Conservation (phyloP, 441 rosid genomes). For the Sinapis alba region DNA sequence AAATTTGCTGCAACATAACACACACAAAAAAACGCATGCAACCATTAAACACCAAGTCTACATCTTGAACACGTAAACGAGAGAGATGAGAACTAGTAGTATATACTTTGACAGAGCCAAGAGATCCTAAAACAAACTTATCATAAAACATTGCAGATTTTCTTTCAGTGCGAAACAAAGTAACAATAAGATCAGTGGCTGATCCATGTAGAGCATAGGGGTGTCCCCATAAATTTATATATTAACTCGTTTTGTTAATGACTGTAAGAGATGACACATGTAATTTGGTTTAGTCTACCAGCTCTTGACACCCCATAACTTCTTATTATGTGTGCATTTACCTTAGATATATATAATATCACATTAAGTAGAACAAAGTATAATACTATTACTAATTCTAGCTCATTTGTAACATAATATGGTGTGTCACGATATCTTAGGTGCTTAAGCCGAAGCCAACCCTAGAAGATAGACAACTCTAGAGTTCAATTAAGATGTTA, state of each 20-base stretch:
- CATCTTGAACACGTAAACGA: neutral
- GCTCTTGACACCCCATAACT: no score
- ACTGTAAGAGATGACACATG: no score
- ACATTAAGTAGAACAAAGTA: neutral
- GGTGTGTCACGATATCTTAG: neutral
- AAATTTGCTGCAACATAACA: conserved; percentile 55
- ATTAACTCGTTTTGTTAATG: no score
- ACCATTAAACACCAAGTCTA: neutral
- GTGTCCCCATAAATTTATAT: no score
- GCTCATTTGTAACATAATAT: neutral
- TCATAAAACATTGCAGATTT: no score
- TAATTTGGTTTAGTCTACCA: no score
- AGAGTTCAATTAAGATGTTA: neutral
- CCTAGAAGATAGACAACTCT: neutral
- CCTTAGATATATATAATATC: neutral
- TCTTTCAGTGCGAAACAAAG: neutral
- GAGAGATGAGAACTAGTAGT: no score
- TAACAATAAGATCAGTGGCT: neutral
- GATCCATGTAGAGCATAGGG: no score
- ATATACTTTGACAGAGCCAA: conserved; percentile 63
- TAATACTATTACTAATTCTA: neutral
- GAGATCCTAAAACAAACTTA: no score
- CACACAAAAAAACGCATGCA: no score
- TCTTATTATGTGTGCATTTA: no score
- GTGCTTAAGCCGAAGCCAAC: neutral